Evolutionary conservation across 805 yeast species (phyloP), one percentile per base, ranked within the genome.

Genomic region (Pichia ethanolica): DNA sequence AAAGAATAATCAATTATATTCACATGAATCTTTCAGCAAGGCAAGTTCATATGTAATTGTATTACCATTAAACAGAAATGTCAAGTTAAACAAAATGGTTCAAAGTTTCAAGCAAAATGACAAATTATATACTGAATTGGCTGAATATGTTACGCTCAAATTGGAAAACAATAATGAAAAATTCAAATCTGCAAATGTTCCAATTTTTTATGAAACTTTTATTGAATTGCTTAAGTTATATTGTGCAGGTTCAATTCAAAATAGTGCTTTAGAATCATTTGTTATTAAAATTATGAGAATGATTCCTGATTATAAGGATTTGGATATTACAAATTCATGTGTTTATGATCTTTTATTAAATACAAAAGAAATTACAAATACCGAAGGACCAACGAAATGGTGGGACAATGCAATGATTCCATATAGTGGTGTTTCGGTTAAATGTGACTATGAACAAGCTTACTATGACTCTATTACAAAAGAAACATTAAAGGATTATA

Each of bases 381-480:
- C 56, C 33, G 71, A 66, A 32, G 79, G 82, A 56, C 89, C 89
- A 6, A 60, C 70, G 1, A 70, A 64, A 27, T 79, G 79, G 78
- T 72, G 78, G 42, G 69, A 68, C 35, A 65, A 72, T 3, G 62
- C 77, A 12, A 66, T 70, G 13, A 61, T 75, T 13, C 82, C 86
- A 1, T 57, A 60, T 1, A 65, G 71, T 13, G 69, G 69, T 0
- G 63, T 73, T 1, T 74, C 80, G 5, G 51, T 58, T 4, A 72
- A 71, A 54, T 64, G 78, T 1, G 73, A 74, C 46, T 40, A 68
- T 30, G 77, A 74, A 49, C 69, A 75, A 44, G 65, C 64, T 8
- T 78, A 69, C 53, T 75, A 68, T 56, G 61, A 69, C 7, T 52
- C 55, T 1, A 62, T 64, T n/a, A 57, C 46, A 52, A 10, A 49